Conservation (phyloP, 441 rosid genomes). For the Corymbia citriodora region DNA sequence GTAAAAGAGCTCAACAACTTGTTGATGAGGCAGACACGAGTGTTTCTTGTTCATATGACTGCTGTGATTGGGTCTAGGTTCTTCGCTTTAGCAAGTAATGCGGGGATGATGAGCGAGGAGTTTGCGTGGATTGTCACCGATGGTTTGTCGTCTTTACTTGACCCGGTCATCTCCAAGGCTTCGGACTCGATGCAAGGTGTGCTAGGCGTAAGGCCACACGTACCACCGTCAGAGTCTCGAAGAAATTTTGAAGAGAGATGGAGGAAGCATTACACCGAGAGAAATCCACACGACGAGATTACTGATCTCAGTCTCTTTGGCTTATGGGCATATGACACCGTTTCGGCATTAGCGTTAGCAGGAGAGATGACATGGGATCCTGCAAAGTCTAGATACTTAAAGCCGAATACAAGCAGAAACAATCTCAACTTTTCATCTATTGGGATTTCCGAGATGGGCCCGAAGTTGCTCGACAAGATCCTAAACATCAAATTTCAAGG, state of each 20-base stretch:
- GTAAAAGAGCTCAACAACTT: background rate
- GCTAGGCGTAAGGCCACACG: background rate
- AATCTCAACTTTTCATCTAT: background rate
- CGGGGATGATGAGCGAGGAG: background rate
- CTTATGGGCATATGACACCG: background rate
- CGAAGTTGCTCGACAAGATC: background rate
- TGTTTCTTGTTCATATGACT: background rate
- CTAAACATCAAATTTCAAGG: background rate
- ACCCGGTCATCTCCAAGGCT: background rate
- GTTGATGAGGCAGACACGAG: background rate
- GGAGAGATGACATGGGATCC: background rate
- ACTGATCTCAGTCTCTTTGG: background rate
- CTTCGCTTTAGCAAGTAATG: background rate
- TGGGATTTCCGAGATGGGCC: background rate
- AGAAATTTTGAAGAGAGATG: background rate
- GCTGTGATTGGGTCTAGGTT: background rate
- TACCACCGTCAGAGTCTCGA: background rate
- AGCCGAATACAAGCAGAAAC: background rate
- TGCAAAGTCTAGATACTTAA: background rate
- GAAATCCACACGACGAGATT: background rate
- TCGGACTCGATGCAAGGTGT: background rate
- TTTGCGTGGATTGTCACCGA: background rate
- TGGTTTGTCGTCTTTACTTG: background rate
- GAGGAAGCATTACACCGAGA: background rate
- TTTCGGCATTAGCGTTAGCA: background rate